Conservation (phyloP, 495 filamentous ascomycete genomes). For the Penicillium coprophilum region DNA sequence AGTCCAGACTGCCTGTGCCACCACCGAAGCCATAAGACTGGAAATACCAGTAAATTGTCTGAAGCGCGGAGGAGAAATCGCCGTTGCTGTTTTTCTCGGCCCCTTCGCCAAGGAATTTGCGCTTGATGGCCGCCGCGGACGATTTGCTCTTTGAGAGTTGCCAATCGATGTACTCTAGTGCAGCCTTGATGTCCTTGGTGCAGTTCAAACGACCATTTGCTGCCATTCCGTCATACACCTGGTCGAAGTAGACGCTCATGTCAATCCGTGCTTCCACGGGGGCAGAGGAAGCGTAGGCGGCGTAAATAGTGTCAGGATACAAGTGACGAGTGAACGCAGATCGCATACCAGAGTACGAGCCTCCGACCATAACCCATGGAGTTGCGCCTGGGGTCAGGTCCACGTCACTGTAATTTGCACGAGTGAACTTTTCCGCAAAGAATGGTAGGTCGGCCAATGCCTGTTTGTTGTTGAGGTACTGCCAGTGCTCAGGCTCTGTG, state of each 20-base stretch:
- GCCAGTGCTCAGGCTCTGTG: slow-evolving; percentile 49
- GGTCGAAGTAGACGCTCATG: slow-evolving; percentile 59
- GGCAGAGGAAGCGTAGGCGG: slow-evolving; percentile 56
- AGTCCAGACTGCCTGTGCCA: slow-evolving; percentile 35
- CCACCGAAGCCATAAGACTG: slow-evolving; percentile 52
- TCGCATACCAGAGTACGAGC: slow-evolving; percentile 58
- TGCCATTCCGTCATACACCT: slow-evolving; percentile 54
- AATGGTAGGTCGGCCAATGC: slow-evolving; percentile 53
- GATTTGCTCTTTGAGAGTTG: slow-evolving; percentile 35
- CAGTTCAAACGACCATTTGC: slow-evolving; percentile 53
- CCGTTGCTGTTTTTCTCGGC: slow-evolving; percentile 51
- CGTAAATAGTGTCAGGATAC: slow-evolving; percentile 59
- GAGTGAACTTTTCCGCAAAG: slow-evolving; percentile 52
- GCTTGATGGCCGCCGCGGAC: slow-evolving; percentile 45
- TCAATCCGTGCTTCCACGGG: slow-evolving; percentile 54
- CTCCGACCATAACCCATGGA: slow-evolving; percentile 61
- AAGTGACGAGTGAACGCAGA: slow-evolving; percentile 53
- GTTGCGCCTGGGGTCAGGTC: slow-evolving; percentile 47
- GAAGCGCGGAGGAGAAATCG: slow-evolving; percentile 48
- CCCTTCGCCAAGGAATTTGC: slow-evolving; percentile 49
- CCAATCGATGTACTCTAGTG: slow-evolving; percentile 51
- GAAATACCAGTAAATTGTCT: slow-evolving; percentile 42
- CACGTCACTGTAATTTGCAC: slow-evolving; percentile 29
- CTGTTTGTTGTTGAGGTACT: slow-evolving; percentile 51
- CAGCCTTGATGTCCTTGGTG: slow-evolving; percentile 52